A percentile compares a stretch with the other conserved stretches of the same genome.
These are phyloP conservation scores for Aureobasidium vineae DNA, from an alignment of 2,329 filamentous ascomycete species.

Conservation along the genomic window DNA sequence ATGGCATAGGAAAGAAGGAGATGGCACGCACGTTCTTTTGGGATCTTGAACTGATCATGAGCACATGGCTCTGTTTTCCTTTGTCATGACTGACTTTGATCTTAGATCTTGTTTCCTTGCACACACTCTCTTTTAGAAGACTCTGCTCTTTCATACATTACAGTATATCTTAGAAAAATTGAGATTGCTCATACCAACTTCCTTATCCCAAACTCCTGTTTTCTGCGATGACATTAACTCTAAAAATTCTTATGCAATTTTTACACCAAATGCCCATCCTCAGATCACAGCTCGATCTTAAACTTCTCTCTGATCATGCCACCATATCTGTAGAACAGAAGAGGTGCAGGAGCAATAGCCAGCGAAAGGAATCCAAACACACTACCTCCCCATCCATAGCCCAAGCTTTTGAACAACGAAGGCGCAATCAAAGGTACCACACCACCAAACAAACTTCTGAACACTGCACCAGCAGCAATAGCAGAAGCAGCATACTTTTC, in stretches of 20 bases:
- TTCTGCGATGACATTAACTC: neutral
- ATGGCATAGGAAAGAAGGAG: neutral
- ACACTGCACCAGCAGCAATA: conserved; percentile 52
- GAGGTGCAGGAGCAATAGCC: conserved; percentile 49
- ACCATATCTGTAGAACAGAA: conserved; percentile 52
- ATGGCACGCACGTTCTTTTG: neutral
- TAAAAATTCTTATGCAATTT: neutral
- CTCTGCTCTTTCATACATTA: neutral
- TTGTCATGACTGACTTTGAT: neutral
- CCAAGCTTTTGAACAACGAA: conserved; percentile 45
- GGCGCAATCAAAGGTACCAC: conserved; percentile 50
- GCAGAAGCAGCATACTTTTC: conserved; percentile 52
- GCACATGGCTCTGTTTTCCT: neutral
- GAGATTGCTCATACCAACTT: neutral
- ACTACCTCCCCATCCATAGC: conserved; percentile 53
- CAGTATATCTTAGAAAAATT: neutral
- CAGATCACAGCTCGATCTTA: conserved; percentile 38
- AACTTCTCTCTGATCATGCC: conserved; percentile 48
- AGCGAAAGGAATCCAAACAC: conserved; percentile 50
- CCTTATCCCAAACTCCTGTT: neutral
- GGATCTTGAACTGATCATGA: neutral
- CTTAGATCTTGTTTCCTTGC: neutral
- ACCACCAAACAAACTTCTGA: conserved; percentile 49
- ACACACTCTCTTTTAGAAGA: neutral
- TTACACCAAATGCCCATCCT: neutral